Evolutionary conservation across 495 filamentous ascomycete species (phyloP), one percentile per base, ranked within the genome.

Genomic region (Aspergillus steynii): DNA sequence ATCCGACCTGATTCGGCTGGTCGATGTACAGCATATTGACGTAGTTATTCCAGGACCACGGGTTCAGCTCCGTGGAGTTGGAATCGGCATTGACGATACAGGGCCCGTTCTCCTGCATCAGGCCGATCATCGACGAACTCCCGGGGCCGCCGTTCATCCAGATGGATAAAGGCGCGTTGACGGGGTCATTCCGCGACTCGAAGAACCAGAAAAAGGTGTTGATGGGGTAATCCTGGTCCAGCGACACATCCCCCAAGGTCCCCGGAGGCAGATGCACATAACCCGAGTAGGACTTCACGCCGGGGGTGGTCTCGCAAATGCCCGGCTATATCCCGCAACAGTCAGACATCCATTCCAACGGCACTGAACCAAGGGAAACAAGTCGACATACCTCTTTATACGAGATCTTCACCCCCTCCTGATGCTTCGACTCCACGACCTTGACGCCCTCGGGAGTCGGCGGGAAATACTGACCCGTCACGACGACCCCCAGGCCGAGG

Each of bases 131-230:
- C 1, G 79, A 82, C 2, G 79, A 82, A 48, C 77, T 82, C 15
- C 86, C 86, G 0, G 86, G 85, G 0, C 86, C 87, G 34, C 66
- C 66, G 60, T 84, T 82, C 71, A 80, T 83, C 82, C 82, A 85
- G 34, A 82, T 79, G 29, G 80, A 72, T 8, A 85, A 60, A 0
- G 82, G 82, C 2, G 82, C 82, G 59, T 79, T 83, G 27, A 9
- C 29, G 12, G 66, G 63, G 32, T 65, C 61, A 52, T 68, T 68
- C 4, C 64, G 61, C 0, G 86, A 84, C 62, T 85, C 88, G 61
- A 92, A 83, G 65, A 89, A 92, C 89, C 88, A 91, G 73, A 91
- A 91, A 65, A 89, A 90, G n/a, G 83, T 89, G 68, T 91, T 90
- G 56, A 88, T 87, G 26, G 86, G 79, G 65, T 87, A 90, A 25